Evolutionary conservation across 768 basidiomycete species (phyloP).

Genomic region (Suillus luteus): DNA sequence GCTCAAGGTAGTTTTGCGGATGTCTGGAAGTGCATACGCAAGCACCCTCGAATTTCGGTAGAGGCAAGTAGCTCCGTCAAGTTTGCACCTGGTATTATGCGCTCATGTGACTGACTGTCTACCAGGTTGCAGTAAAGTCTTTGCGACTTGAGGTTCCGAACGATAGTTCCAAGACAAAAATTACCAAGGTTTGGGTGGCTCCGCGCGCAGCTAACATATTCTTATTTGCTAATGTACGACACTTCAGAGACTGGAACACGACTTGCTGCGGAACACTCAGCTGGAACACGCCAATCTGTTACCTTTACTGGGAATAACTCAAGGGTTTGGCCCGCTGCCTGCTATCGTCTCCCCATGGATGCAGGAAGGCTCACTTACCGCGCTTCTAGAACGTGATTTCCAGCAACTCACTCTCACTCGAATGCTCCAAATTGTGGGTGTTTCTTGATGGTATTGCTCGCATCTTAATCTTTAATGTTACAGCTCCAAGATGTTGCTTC

Average conservation of each 20-base stretch:
- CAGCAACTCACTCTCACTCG: constrained; percentile 12
- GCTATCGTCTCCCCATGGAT: constrained; percentile 27
- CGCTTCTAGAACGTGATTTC: constrained; percentile 12
- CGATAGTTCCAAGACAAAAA: neutral
- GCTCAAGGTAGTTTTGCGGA: constrained; percentile 25
- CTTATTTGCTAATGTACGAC: neutral
- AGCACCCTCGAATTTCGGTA: neutral
- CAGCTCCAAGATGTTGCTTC: constrained; percentile 12
- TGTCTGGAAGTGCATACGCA: constrained; percentile 27
- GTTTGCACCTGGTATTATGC: constrained; percentile 15
- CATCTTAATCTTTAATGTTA: neutral
- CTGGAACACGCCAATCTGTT: constrained; percentile 32
- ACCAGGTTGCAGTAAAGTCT: constrained; percentile 3
- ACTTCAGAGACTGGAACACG: constrained; percentile 32
- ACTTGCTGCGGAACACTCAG: constrained; percentile 23
- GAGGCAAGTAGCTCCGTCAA: neutral
- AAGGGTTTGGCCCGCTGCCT: constrained; percentile 23
- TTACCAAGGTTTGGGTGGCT: neutral
- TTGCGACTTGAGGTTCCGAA: neutral
- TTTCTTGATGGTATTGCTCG: neutral
- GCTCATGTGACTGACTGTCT: neutral
- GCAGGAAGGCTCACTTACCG: constrained; percentile 19
- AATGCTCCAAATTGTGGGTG: constrained; percentile 19
- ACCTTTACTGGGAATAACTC: constrained; percentile 37
- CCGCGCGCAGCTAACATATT: too few species aligned